phyloP scores from a whole-genome alignment of 1,284 basidiomycete genomes.

The Mycena citricolor region DNA sequence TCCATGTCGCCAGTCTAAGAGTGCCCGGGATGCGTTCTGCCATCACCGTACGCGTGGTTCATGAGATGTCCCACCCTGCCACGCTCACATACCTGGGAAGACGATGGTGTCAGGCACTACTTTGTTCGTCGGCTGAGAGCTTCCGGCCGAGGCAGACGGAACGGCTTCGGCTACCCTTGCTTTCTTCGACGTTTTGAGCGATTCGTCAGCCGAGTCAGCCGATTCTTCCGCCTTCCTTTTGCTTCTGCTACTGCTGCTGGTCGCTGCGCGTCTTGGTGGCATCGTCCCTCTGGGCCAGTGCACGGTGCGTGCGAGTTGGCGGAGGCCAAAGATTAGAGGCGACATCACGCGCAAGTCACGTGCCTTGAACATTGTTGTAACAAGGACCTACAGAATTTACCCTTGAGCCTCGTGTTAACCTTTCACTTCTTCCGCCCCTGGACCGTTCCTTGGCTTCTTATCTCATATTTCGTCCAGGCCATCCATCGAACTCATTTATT shows the following conservation, averaged over 20 bases:
- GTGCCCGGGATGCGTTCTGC: conserved; percentile 43
- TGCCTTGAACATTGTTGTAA: not conserved
- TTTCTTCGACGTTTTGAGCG: conserved; percentile 31
- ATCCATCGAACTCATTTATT: too few species aligned
- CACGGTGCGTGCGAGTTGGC: not conserved
- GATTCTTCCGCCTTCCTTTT: conserved; percentile 33
- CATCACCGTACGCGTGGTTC: too few species aligned
- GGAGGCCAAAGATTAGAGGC: conserved; percentile 2
- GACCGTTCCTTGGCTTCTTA: too few species aligned
- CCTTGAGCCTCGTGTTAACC: not conserved
- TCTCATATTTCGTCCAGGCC: too few species aligned
- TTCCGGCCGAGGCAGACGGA: too few species aligned
- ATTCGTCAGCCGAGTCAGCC: conserved; percentile 24
- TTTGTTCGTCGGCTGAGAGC: conserved; percentile 71
- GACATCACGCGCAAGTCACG: conserved; percentile 1
- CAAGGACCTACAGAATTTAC: not conserved
- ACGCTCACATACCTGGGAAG: conserved; percentile 42
- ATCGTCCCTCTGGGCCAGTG: too few species aligned
- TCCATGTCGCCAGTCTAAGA: conserved; percentile 70
- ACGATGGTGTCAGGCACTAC: conserved; percentile 61
- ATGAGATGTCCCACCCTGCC: not conserved
- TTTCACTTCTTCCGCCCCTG: not conserved
- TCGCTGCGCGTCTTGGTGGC: conserved; percentile 37
- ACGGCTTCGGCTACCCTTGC: conserved; percentile 22
- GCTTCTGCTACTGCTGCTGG: too few species aligned